Evolutionary conservation across 1,284 basidiomycete species (phyloP), one percentile per base, ranked within the genome.

Genomic region (Fomes fomentarius): DNA sequence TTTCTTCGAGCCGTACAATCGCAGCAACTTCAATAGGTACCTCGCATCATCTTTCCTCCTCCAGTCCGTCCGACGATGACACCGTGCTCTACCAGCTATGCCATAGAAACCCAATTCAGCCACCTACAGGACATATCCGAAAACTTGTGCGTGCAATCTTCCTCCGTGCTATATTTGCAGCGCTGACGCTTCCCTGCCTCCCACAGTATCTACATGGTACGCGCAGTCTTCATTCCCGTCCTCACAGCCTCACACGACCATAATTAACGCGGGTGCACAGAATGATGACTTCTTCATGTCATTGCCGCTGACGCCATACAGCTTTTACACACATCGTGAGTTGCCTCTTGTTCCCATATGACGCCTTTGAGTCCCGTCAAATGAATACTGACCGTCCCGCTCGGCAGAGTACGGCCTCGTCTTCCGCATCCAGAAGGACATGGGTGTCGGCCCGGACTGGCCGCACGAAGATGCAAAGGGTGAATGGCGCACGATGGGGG

Each of bases 401-500:
- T 10, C 24, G n/a, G 9, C 52, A 69, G 68, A 60, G n/a, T 72
- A 69, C 43, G 71, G 71, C n/a, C 56, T 66, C 7, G 71, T 73
- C 10, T 60, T 73, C 4, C 66, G 70, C 22, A 47, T 70, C 22
- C 62, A 68, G 35, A 43, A 60, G 0, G 54, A 52, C 24, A 61
- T 73, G 26, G 59, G 63, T 47, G 63, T 72, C 4, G 38, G 60
- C 1, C 64, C 66, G 1, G 60, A 65, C 8, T 58, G 56, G 33
- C 67, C 66, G 1, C 44, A 50, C 21, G 39, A 34, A 8, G 48
- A 54, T 19, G 62, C 60, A 12, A 62, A 63, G 24, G 69, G 68
- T 39, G 71, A 73, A 58, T 72, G 69, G 71, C 67, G 69, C 17
- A 68, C 66, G 28, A 64, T 72, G 61, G 65, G 66, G 35, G 58